Evolutionary conservation across 768 basidiomycete genomes (phyloP).

Genomic region (Pisolithus marmoratus): DNA sequence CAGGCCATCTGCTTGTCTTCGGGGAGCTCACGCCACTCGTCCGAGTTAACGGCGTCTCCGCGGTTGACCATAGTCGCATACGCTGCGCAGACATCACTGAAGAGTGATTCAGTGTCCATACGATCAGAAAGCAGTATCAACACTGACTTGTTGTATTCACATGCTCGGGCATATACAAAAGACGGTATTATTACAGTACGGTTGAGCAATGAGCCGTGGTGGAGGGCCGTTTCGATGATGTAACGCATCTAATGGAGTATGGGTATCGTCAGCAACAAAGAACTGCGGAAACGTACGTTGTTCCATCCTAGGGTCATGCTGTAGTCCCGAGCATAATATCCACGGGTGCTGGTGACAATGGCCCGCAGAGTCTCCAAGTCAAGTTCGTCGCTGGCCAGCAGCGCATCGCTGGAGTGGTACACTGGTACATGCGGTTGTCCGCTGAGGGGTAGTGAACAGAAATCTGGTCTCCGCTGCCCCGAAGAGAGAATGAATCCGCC

Average conservation of each 20-base stretch:
- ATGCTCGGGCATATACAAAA: constrained; percentile 41
- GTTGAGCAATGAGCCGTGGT: constrained; percentile 40
- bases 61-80: constrained; percentile 41
- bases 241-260: constrained; percentile 35
- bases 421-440: neutral
- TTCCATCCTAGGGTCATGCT: constrained; percentile 44
- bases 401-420: constrained; percentile 2
- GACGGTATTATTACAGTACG: constrained; percentile 40
- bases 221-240: constrained; percentile 40
- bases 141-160: constrained; percentile 29
- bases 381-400: constrained; percentile 17
- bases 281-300: constrained; percentile 29
- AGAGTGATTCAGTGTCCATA: neutral
- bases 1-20: constrained; percentile 32
- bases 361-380: constrained; percentile 28
- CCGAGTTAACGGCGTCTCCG: constrained; percentile 35
- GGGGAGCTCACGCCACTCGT: constrained; percentile 38
- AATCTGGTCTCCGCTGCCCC: constrained; percentile 10
- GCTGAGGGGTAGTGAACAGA: constrained; percentile 14
- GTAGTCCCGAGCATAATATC: constrained; percentile 40
- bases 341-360: constrained; percentile 33
- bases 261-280: neutral
- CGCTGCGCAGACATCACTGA: constrained; percentile 34
- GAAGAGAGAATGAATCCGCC: constrained; percentile 20
- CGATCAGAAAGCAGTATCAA: neutral